Conservation (phyloP, 1,284 basidiomycete genomes). For the Rhodotorula sp. region DNA sequence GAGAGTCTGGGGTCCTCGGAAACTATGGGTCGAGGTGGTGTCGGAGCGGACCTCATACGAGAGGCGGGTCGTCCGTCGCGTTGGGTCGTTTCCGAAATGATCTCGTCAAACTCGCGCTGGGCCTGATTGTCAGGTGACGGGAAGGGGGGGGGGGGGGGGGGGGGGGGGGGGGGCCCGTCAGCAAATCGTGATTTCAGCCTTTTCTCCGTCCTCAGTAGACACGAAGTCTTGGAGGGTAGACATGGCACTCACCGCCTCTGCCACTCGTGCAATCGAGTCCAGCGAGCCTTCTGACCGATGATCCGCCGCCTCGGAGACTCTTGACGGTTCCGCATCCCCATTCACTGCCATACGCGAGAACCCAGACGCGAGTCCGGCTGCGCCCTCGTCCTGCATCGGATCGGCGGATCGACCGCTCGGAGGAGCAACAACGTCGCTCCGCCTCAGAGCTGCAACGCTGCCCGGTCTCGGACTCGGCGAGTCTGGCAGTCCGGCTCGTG, state of each 20-base stretch:
- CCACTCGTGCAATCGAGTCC: slow-evolving; percentile 22
- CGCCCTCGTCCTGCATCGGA: not conserved
- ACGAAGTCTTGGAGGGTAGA: not conserved
- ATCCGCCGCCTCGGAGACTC: not conserved
- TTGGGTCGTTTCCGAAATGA: slow-evolving; percentile 12
- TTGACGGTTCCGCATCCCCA: not conserved
- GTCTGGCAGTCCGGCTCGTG: not conserved
- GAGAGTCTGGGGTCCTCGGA: not conserved
- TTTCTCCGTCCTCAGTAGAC: no score
- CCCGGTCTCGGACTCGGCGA: slow-evolving; percentile 31
- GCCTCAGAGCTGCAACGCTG: slow-evolving; percentile 22
- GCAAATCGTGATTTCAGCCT: no score
- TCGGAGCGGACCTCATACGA: slow-evolving; percentile 2
- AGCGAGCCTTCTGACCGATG: slow-evolving; percentile 6
- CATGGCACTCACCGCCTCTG: slow-evolving; percentile 20
- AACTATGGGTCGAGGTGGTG: not conserved
- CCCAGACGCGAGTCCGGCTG: not conserved
- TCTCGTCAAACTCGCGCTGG: slow-evolving; percentile 26
- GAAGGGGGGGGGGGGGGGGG: no score
- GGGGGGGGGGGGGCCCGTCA: no score
- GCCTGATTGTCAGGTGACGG: slow-evolving; percentile 8
- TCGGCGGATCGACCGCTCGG: not conserved
- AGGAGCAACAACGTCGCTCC: not conserved
- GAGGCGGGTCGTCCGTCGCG: slow-evolving; percentile 3
- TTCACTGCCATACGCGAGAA: not conserved